Evolutionary conservation across 495 filamentous ascomycete genomes (phyloP), one percentile per base, ranked within the genome.

Genomic region (Emericellopsis terricola): DNA sequence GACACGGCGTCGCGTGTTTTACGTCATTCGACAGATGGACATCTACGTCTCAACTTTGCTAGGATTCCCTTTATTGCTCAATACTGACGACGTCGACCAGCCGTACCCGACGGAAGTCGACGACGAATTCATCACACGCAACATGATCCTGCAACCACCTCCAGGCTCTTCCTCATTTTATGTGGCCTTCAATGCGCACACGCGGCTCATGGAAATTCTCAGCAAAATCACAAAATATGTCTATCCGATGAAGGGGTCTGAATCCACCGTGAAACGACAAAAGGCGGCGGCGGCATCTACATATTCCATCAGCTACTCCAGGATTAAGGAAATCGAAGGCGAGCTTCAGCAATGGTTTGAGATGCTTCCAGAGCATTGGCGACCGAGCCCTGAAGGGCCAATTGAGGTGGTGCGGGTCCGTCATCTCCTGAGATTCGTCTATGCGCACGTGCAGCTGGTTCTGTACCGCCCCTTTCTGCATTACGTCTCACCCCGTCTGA

Each of bases 381-480:
- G 73, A 32, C 82, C 82, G 2, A 77, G 78, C 37, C 67, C 69
- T 3, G 82, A 86, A 31, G 76, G 76, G 2, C 69, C 75, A 0
- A 65, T 73, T 19, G 69, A 80, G 38, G 65, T 87, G 3, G 65
- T 81, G 33, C 69, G 84, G 38, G 68, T 85, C 32, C 84, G 86
- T 40, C 86, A 92, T 46, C 62, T 93, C 14, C 64, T 97, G 2
- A 72, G 85, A 28, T 80, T 94, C 49, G 74, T 78, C 20, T 94
- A 79, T 50, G 81, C 79, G 11, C 85, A 94, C 45, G 82, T 89
- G 11, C 83, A 96, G 51, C 80, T 94, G 69, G 77, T 94, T 51
- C 73, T 96, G 37, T 96, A 96, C 47, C 70, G 89, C 7, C 89
- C 89, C 0, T 97, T 96, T 46, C 60, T 96, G 17, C 89, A 97